A percentile compares a stretch with the other conserved stretches of the same genome.
phyloP scores from a whole-genome alignment of 1,284 basidiomycete species.

The Abortiporus biennis region DNA sequence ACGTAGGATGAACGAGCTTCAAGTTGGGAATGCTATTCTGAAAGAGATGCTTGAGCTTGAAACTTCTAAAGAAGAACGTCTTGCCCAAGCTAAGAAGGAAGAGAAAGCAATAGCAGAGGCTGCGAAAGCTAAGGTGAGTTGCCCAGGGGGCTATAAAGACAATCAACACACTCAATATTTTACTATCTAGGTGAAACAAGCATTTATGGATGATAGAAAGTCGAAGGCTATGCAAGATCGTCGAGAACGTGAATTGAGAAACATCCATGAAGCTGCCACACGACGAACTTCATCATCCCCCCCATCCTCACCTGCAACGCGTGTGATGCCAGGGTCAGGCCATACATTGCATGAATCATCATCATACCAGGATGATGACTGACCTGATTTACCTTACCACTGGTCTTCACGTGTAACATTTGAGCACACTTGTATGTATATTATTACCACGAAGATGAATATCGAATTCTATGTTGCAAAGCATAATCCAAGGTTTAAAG shows the following conservation, averaged over 20 bases:
- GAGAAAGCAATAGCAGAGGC: conserved; percentile 47
- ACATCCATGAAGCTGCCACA: conserved; percentile 27
- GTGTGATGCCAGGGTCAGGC: conserved; percentile 7
- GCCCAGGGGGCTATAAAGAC: background rate
- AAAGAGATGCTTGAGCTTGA: conserved; percentile 48
- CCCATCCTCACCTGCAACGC: conserved; percentile 1
- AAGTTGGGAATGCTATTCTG: conserved; percentile 51
- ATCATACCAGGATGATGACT: too few species aligned
- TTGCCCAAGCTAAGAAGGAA: conserved; percentile 33
- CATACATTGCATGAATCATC: background rate
- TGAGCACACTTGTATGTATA: too few species aligned
- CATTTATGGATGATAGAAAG: conserved; percentile 65
- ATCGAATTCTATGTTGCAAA: background rate
- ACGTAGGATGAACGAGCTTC: conserved; percentile 41
- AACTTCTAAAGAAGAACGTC: conserved; percentile 42
- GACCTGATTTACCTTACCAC: too few species aligned
- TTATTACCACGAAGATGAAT: background rate
- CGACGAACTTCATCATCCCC: background rate
- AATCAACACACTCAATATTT: conserved; percentile 3
- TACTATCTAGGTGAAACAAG: conserved; percentile 52
- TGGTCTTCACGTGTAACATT: too few species aligned
- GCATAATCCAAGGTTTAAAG: background rate
- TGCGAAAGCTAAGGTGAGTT: conserved; percentile 42
- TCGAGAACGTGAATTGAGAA: conserved; percentile 44
- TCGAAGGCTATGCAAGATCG: conserved; percentile 43